Percentiles rank a stretch among this genome's conserved stretches.
Evolutionary conservation across 2,329 filamentous ascomycete genomes (phyloP).

Genomic region (Knufia petricola): DNA sequence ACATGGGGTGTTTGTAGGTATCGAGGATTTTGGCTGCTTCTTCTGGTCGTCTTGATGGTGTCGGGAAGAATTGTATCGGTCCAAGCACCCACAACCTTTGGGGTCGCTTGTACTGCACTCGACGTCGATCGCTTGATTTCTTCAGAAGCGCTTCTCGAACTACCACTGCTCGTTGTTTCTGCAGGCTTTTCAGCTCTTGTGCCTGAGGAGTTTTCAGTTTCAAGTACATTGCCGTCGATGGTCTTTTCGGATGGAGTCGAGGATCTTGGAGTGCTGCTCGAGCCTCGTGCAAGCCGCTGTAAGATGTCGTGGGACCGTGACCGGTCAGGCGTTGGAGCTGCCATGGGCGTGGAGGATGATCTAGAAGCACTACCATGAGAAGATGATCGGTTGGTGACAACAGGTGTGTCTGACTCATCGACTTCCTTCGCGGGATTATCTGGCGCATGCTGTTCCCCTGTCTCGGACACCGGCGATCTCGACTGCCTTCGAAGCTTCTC

Average conservation of each 20-base stretch:
- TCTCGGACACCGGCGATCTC: slow-evolving; percentile 2
- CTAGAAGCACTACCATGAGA: slow-evolving; percentile 14
- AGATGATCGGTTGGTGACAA: slow-evolving; percentile 28
- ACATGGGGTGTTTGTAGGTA: slow-evolving; percentile 23
- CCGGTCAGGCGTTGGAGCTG: slow-evolving; percentile 25
- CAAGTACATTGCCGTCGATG: neutral
- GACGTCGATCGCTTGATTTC: neutral
- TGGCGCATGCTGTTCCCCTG: neutral
- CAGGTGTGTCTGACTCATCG: slow-evolving; percentile 31
- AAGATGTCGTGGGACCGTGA: slow-evolving; percentile 34
- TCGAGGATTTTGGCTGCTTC: slow-evolving; percentile 7
- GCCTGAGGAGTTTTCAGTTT: slow-evolving; percentile 2
- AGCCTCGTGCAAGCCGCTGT: slow-evolving; percentile 31
- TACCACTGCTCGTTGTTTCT: neutral
- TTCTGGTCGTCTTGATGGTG: slow-evolving; percentile 19
- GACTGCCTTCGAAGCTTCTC: slow-evolving; percentile 10
- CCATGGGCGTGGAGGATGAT: slow-evolving; percentile 8
- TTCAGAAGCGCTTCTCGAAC: neutral
- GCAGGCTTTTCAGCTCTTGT: slow-evolving; percentile 4
- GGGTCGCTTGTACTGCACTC: slow-evolving; percentile 30
- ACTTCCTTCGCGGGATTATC: slow-evolving; percentile 22
- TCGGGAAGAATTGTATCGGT: slow-evolving; percentile 39
- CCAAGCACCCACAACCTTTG: slow-evolving; percentile 37
- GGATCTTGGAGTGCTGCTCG: slow-evolving; percentile 23
- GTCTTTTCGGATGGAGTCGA: slow-evolving; percentile 12